phyloP scores from a whole-genome alignment of 768 basidiomycete genomes.

The Termitomyces titanicus region DNA sequence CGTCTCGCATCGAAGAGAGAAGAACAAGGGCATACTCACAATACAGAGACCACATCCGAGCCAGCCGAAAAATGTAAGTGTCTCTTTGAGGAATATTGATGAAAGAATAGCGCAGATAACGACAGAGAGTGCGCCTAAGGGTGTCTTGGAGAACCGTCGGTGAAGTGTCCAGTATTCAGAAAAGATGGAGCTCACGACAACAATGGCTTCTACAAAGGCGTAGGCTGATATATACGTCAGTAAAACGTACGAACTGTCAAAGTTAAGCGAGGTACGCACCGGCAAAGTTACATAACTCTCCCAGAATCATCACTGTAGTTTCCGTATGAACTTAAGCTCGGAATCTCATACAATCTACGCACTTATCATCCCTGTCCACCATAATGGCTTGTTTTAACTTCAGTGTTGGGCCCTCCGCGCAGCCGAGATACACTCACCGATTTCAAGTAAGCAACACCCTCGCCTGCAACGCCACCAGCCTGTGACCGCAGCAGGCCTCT shows the following conservation, averaged over 20 bases:
- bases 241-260: constrained; percentile 19
- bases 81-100: constrained; percentile 91
- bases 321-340: constrained; percentile 4
- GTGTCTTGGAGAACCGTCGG: constrained; percentile 52
- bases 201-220: constrained; percentile 88
- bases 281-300: constrained; percentile 83
- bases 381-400: constrained; percentile 57
- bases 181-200: constrained; percentile 60
- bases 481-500: constrained; percentile 82
- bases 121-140: constrained; percentile 93
- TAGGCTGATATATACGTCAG: constrained; percentile 48
- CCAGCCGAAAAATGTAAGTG: constrained; percentile 95
- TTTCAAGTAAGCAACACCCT: constrained; percentile 94
- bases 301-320: constrained; percentile 81
- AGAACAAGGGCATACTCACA: constrained; percentile 46
- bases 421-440: constrained; percentile 51
- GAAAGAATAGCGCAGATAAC: constrained; percentile 93
- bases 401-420: constrained; percentile 2
- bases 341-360: constrained; percentile 22
- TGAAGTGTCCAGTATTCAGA: neutral
- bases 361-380: constrained; percentile 96
- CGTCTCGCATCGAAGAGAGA: neutral
- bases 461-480: constrained; percentile 74
- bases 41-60: constrained; percentile 91
- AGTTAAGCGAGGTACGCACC: constrained; percentile 44